Evolutionary conservation across 2,329 filamentous ascomycete species (phyloP), one percentile per base, ranked within the genome.

Genomic region (Xylaria hypoxylon): DNA sequence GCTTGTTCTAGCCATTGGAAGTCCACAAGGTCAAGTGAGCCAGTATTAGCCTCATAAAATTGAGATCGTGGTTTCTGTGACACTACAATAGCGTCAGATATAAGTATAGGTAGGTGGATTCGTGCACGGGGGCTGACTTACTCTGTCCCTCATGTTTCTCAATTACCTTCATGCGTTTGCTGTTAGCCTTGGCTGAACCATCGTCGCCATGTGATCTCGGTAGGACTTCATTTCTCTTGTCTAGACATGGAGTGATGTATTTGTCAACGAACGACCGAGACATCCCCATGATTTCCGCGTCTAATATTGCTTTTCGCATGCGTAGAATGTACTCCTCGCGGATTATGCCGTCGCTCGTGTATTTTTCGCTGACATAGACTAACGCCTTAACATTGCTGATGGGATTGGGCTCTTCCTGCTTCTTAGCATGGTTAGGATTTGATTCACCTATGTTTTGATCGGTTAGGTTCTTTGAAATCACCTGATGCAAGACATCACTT

Each of bases 181-280:
- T 47, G n/a, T 35, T 35, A 35, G 55, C 28, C 40, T 24, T 48
- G 1, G 42, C 17, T 35, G 28, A 47, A 47, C 26, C 26, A 58
- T 26, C 42, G n/a, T 38, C n/a, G 3, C 28, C 42, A 48, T 5
- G 26, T 47, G 55, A 15, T 24, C 1, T 19, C 2, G 28, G 22
- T 17, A 35, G 22, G 5, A 26, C 17, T 59, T 40, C 44, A 40
- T 50, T 50, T 59, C 44, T 59, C 19, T 38, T 13, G 3, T 59
- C 56, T 10, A 60, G 26, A 17, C 19, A 51, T 31, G 58, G 58
- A 44, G 6, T 52, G 24, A 60, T 15, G 38, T 60, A 60, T 52
- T 52, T 60, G 33, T 31, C 24, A 33, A 52, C 35, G 35, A 60
- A 60, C 17, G 17, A 51, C 17, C 47, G 47, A 42, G 58, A 60